Conservation (phyloP, 805 yeast species). For the Candida yuanshanica region DNA sequence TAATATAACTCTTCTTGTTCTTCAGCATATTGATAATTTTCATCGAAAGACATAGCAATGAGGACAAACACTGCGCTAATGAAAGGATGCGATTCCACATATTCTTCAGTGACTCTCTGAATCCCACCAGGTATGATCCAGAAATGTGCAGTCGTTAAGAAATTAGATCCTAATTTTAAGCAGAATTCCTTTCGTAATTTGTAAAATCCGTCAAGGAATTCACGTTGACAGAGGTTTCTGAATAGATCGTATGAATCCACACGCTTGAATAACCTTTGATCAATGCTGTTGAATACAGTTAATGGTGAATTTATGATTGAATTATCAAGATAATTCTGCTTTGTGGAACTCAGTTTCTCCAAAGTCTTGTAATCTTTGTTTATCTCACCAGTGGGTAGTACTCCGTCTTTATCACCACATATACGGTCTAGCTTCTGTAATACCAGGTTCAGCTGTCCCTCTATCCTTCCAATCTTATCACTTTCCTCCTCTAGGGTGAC, state of each 20-base stretch:
- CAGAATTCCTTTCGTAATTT: conserved; percentile 38
- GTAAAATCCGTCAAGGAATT: conserved; percentile 40
- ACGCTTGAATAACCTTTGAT: conserved; percentile 33
- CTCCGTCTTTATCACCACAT: background rate
- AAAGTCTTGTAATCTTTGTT: conserved; percentile 11
- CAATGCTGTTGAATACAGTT: conserved; percentile 32
- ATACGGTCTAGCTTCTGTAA: conserved; percentile 20
- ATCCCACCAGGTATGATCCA: conserved; percentile 62
- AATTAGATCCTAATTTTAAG: conserved; percentile 39
- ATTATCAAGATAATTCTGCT: conserved; percentile 21
- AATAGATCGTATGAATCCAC: conserved; percentile 25
- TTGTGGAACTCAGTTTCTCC: conserved; percentile 10
- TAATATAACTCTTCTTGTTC: conserved; percentile 43
- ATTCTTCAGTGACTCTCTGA: conserved; percentile 38
- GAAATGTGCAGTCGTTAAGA: conserved; percentile 47
- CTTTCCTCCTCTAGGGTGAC: conserved; percentile 3
- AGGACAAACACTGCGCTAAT: conserved; percentile 49
- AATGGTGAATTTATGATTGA: conserved; percentile 30
- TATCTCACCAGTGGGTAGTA: background rate
- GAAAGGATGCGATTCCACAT: conserved; percentile 46
- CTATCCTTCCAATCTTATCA: conserved; percentile 8
- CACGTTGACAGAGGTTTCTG: conserved; percentile 31
- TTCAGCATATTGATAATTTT: conserved; percentile 40
- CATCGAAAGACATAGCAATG: conserved; percentile 52
- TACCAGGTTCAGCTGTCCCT: conserved; percentile 19